A percentile compares a stretch with the other conserved stretches of the same genome.
Conservation (phyloP, 2,329 filamentous ascomycete species). For the Alternaria incomplexa region DNA sequence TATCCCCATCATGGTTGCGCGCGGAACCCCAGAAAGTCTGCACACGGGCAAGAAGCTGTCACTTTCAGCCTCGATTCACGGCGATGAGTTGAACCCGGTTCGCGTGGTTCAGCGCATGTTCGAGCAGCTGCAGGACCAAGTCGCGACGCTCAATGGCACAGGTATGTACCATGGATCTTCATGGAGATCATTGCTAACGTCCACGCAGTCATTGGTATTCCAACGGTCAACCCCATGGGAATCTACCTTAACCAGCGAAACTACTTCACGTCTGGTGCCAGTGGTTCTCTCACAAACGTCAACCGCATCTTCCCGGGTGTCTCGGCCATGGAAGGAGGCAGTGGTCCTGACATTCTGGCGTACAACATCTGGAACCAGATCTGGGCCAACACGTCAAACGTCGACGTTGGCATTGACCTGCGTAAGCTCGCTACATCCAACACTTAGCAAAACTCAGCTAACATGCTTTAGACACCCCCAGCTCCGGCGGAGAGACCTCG, state of each 20-base stretch:
- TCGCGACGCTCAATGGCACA: constrained; percentile 44
- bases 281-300: constrained; percentile 42
- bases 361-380: constrained; percentile 49
- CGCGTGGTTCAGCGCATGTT: constrained; percentile 48
- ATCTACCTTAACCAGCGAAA: constrained; percentile 50
- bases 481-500: constrained; percentile 45
- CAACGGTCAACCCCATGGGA: constrained; percentile 48
- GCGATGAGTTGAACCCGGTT: constrained; percentile 49
- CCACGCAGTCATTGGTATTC: constrained; percentile 45
- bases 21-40: constrained; percentile 46
- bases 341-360: constrained; percentile 34
- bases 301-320: constrained; percentile 46
- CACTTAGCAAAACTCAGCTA: not conserved
- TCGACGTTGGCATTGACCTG: constrained; percentile 49
- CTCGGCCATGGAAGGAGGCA: constrained; percentile 32
- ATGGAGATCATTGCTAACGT: constrained; percentile 2
- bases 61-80: constrained; percentile 48
- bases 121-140: constrained; percentile 34
- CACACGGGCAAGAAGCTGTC: constrained; percentile 46
- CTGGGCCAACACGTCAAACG: constrained; percentile 47
- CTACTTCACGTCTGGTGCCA: constrained; percentile 42
- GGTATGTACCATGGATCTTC: constrained; percentile 21
- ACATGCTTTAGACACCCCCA: constrained; percentile 38
- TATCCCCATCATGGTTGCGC: constrained; percentile 48
- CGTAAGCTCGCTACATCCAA: constrained; percentile 13